Percentiles rank a stretch among this genome's conserved stretches.
Evolutionary conservation across 371 early-diverging fungal genomes (phyloP).

Genomic region (Rhizopus microsporus): DNA sequence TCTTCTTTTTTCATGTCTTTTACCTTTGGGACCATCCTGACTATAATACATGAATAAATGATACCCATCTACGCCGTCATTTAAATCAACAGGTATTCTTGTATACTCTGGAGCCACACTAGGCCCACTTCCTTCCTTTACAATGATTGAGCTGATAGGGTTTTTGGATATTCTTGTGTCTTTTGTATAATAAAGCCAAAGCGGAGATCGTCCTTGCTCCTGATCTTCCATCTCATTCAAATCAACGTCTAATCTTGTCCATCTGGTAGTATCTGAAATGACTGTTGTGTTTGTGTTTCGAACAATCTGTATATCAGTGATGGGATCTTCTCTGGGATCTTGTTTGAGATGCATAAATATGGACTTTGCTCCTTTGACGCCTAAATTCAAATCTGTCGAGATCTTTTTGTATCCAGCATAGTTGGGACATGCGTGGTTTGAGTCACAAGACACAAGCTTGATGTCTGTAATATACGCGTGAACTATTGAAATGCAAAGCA

Average conservation of each 20-base stretch:
- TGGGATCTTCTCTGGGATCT: slow-evolving; percentile 23
- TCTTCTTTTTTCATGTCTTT: neutral
- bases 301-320: slow-evolving; percentile 24
- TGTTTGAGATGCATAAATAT: slow-evolving; percentile 51
- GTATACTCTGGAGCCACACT: slow-evolving; percentile 31
- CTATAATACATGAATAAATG: slow-evolving; percentile 36
- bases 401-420: slow-evolving; percentile 49
- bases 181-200: slow-evolving; percentile 38
- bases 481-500: neutral
- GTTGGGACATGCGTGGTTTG: slow-evolving; percentile 26
- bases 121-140: slow-evolving; percentile 33
- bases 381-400: slow-evolving; percentile 45
- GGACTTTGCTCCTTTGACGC: slow-evolving; percentile 31
- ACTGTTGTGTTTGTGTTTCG: slow-evolving; percentile 10
- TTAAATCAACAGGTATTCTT: slow-evolving; percentile 36
- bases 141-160: slow-evolving; percentile 33
- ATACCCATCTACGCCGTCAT: slow-evolving; percentile 32
- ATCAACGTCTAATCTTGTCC: slow-evolving; percentile 27
- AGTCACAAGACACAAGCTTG: slow-evolving; percentile 29
- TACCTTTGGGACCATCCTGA: slow-evolving; percentile 33
- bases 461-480: slow-evolving; percentile 36
- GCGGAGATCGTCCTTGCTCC: slow-evolving; percentile 6
- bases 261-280: slow-evolving; percentile 12
- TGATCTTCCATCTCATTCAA: slow-evolving; percentile 37
- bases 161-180: slow-evolving; percentile 25